Percentiles rank a stretch among this genome's conserved stretches.
Conservation (phyloP, 2,329 filamentous ascomycete species). For the Colletotrichum sublineola region DNA sequence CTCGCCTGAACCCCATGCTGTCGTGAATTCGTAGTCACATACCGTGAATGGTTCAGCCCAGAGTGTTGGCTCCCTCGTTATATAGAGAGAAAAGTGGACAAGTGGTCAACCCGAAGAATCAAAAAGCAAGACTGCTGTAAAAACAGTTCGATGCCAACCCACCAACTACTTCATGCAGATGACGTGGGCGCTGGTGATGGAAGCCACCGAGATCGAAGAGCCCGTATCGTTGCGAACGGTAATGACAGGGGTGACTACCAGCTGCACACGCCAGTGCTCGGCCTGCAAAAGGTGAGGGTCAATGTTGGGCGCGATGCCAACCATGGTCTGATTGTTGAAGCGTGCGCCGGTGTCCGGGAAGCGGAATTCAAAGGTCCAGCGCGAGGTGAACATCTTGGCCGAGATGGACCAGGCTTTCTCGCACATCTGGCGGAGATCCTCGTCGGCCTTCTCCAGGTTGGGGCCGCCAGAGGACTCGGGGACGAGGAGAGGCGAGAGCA, state of each 20-base stretch:
- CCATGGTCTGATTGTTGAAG: conserved; percentile 64
- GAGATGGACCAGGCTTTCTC: conserved; percentile 60
- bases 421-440: conserved; percentile 58
- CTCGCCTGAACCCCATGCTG: background rate
- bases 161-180: conserved; percentile 57
- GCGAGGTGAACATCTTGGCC: conserved; percentile 60
- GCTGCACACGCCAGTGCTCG: conserved; percentile 65
- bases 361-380: conserved; percentile 60
- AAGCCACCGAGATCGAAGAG: conserved; percentile 58
- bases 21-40: background rate
- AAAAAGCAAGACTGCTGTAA: background rate
- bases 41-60: background rate
- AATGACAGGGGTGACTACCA: conserved; percentile 67
- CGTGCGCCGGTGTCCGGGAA: conserved; percentile 65
- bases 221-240: conserved; percentile 67
- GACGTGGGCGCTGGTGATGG: conserved; percentile 61
- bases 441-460: conserved; percentile 53
- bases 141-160: background rate
- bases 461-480: conserved; percentile 44
- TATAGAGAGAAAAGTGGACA: background rate
- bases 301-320: conserved; percentile 57
- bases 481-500: conserved; percentile 57
- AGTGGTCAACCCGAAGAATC: background rate
- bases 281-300: conserved; percentile 61
- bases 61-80: background rate